phyloP scores from a whole-genome alignment of 306 rosid species.

The Hippophae rhamnoides region DNA sequence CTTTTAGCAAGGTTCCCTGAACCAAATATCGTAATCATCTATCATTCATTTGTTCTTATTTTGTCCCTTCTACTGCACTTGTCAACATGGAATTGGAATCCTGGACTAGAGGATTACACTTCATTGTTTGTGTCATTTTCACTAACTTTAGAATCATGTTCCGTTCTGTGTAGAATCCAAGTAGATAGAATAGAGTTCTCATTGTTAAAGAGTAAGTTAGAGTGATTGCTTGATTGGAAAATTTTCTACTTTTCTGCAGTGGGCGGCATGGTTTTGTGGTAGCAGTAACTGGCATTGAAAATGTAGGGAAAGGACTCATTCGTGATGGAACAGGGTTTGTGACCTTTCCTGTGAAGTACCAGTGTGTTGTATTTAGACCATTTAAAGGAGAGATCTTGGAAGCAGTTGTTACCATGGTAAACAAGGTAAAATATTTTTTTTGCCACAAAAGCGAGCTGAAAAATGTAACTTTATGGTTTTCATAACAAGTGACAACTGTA shows the following conservation, averaged over 20 bases:
- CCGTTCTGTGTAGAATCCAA: too few species aligned
- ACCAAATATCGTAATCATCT: too few species aligned
- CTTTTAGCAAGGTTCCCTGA: too few species aligned
- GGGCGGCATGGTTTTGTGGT: slow-evolving; percentile 97
- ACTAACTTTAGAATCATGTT: too few species aligned
- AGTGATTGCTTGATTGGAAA: slow-evolving; percentile 4
- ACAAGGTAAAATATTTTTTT: slow-evolving; percentile 47
- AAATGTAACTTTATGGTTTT: neutral
- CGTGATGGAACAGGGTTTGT: slow-evolving; percentile 96
- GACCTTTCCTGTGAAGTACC: slow-evolving; percentile 89
- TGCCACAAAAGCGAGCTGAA: neutral
- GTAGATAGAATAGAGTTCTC: neutral
- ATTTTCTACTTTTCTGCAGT: slow-evolving; percentile 31
- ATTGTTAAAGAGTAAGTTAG: slow-evolving; percentile 1
- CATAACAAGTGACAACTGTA: neutral
- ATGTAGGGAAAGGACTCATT: slow-evolving; percentile 76
- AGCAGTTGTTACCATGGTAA: slow-evolving; percentile 94
- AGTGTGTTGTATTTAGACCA: slow-evolving; percentile 93
- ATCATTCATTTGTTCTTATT: neutral
- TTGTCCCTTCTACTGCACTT: neutral
- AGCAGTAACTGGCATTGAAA: slow-evolving; percentile 87
- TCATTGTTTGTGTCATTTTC: too few species aligned
- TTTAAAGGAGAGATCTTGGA: slow-evolving; percentile 94
- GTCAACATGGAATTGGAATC: neutral
- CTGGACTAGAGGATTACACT: too few species aligned